Conservation (phyloP, 176 grass and related monocot species). For the Zoysia japonica region DNA sequence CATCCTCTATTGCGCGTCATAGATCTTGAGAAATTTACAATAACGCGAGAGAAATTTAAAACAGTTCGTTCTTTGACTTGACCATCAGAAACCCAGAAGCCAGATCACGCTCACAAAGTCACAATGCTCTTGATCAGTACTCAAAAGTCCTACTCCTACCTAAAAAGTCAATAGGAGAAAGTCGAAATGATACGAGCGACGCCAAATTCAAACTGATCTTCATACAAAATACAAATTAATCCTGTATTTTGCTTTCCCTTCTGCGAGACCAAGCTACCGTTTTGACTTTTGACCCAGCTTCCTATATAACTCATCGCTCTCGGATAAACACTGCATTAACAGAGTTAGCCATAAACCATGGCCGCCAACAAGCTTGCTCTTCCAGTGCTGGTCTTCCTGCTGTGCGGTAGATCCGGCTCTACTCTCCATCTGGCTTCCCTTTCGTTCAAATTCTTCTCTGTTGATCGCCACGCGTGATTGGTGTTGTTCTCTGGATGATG, state of each 20-base stretch:
- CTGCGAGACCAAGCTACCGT: background rate
- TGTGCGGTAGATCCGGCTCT: background rate
- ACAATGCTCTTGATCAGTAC: background rate
- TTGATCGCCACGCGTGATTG: background rate
- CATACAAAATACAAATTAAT: background rate
- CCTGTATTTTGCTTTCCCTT: background rate
- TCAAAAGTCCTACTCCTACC: background rate
- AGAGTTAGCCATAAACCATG: constrained; percentile 9
- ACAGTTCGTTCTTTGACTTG: background rate
- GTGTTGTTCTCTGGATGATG: background rate
- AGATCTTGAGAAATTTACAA: background rate
- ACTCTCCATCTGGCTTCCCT: background rate
- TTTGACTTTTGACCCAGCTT: background rate
- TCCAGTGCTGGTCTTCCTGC: background rate
- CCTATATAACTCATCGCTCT: background rate
- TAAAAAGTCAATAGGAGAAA: background rate
- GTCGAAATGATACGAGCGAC: background rate
- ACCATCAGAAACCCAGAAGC: background rate
- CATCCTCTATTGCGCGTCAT: background rate
- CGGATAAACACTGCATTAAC: background rate
- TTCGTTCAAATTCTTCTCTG: background rate
- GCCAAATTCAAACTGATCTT: background rate
- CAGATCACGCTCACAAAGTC: too few relatives aligned
- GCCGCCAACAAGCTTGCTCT: constrained; percentile 26
- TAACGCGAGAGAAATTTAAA: background rate